A percentile compares a stretch with the other conserved stretches of the same genome.
phyloP scores from a whole-genome alignment of 305 asterid species.

The Ajuga reptans region DNA sequence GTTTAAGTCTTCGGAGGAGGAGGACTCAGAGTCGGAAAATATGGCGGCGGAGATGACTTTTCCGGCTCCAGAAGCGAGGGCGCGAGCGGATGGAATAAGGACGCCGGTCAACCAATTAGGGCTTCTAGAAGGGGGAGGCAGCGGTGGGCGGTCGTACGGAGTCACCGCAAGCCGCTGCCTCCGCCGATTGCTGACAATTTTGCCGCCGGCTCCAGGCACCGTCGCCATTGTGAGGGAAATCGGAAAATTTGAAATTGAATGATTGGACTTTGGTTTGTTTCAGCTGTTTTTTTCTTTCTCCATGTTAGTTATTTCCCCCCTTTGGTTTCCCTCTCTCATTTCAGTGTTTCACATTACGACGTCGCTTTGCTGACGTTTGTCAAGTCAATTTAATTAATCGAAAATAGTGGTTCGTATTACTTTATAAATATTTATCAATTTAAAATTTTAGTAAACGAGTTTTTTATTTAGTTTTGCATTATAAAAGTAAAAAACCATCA shows the following conservation, averaged over 20 bases:
- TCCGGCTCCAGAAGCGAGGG: conserved; percentile 47
- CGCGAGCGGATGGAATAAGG: conserved; percentile 48
- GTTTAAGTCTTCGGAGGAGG: conserved; percentile 32
- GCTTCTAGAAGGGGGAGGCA: conserved; percentile 21
- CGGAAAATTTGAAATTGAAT: conserved; percentile 12
- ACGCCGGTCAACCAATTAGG: conserved; percentile 48
- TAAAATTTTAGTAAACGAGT: too few relatives aligned
- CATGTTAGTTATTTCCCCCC: too few relatives aligned
- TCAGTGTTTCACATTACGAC: too few relatives aligned
- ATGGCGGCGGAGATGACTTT: conserved; percentile 37
- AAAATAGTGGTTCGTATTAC: too few relatives aligned
- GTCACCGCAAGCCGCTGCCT: conserved; percentile 19
- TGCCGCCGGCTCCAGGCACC: conserved; percentile 26
- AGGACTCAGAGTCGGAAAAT: conserved; percentile 38
- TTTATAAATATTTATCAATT: too few relatives aligned
- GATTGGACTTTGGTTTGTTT: conserved; percentile 13
- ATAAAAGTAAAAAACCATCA: too few relatives aligned
- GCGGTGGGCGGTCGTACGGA: conserved; percentile 27
- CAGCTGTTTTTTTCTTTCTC: neutral
- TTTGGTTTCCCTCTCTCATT: neutral
- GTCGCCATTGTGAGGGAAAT: conserved; percentile 19
- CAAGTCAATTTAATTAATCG: too few relatives aligned
- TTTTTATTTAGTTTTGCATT: too few relatives aligned
- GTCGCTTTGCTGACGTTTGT: too few relatives aligned
- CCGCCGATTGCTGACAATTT: conserved; percentile 21